These are phyloP conservation scores for Metschnikowia proteae DNA, from an alignment of 805 yeast species.

Conservation along the genomic window DNA sequence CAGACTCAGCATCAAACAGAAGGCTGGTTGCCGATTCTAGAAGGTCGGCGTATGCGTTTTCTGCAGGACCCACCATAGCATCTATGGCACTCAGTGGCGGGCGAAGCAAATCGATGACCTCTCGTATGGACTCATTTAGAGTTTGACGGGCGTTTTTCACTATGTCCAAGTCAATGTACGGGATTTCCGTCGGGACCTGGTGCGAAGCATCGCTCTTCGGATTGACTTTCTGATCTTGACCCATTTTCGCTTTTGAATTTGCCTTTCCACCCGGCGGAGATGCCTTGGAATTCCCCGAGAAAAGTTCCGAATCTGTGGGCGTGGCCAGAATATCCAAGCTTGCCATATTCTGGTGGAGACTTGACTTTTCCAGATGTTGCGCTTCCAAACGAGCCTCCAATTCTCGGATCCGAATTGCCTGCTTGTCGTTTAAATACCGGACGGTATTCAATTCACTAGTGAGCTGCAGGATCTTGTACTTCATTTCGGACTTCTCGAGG, in stretches of 20 bases:
- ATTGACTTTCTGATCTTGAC: too few relatives aligned
- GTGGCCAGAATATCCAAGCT: background rate
- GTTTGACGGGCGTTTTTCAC: constrained; percentile 15
- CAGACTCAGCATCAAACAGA: constrained; percentile 3
- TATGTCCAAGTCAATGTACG: constrained; percentile 15
- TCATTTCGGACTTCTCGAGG: constrained; percentile 51
- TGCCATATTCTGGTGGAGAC: background rate
- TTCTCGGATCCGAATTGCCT: constrained; percentile 34
- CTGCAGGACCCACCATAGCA: constrained; percentile 1
- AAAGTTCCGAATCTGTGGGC: too few relatives aligned
- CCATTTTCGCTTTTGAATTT: too few relatives aligned
- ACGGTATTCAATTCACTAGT: constrained; percentile 51
- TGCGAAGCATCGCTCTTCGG: background rate
- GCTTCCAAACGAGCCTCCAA: constrained; percentile 26
- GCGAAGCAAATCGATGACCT: constrained; percentile 15
- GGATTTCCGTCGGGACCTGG: constrained; percentile 5
- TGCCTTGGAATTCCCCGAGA: background rate
- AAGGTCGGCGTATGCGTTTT: constrained; percentile 10
- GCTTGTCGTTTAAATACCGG: constrained; percentile 39
- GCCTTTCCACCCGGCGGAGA: too few relatives aligned
- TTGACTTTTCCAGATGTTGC: constrained; percentile 1
- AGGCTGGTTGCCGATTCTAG: constrained; percentile 9
- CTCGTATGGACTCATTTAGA: constrained; percentile 15
- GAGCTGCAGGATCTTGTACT: constrained; percentile 46
- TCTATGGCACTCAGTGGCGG: constrained; percentile 11